Evolutionary conservation across 306 rosid genomes (phyloP), one percentile per base, ranked within the genome.

Genomic region (Datisca glomerata): DNA sequence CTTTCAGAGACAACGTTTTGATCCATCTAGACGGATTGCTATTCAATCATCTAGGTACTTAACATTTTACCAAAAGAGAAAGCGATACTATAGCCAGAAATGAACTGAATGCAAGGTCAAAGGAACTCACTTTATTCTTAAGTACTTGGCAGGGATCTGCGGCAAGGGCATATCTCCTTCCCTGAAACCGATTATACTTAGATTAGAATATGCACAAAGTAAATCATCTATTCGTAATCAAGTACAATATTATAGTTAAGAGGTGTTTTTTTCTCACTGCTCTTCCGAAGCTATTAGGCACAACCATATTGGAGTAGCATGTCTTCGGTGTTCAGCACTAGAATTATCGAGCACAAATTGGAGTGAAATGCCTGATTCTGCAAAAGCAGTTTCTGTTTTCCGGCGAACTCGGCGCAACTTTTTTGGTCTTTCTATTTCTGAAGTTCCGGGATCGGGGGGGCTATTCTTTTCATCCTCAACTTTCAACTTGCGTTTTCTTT

Each of bases 231-330:
- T 8, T 14, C 0, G 13, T 31, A 31, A 41, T 61, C 41, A 27
- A 61, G 41, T 17, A 24, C n/a, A n/a, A n/a, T n/a, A n/a, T n/a
- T n/a, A n/a, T n/a, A n/a, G n/a, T n/a, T n/a, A n/a, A n/a, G n/a
- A n/a, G n/a, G n/a, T n/a, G n/a, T n/a, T n/a, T n/a, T 51, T 40
- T 38, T 65, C 97, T 84, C 62, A 81, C 94, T 68, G 81, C 36
- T 78, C 77, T 69, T 75, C 71, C 45, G 84, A 70, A 55, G 94
- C 91, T 15, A 66, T 45, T 40, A 86, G 81, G 35, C 79, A 68
- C 42, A 86, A 68, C 98, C 98, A 89, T 56, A 89, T 67, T 36
- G 93, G 91, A 48, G 77, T 72, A 34, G 46, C 35, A 73, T 71
- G 70, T 53, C 63, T 58, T 24, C 64, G 72, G 46, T 41, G 53